These are phyloP conservation scores for Rhinocladiella mackenziei DNA, from an alignment of 2,329 filamentous ascomycete genomes.

Conservation along the genomic window DNA sequence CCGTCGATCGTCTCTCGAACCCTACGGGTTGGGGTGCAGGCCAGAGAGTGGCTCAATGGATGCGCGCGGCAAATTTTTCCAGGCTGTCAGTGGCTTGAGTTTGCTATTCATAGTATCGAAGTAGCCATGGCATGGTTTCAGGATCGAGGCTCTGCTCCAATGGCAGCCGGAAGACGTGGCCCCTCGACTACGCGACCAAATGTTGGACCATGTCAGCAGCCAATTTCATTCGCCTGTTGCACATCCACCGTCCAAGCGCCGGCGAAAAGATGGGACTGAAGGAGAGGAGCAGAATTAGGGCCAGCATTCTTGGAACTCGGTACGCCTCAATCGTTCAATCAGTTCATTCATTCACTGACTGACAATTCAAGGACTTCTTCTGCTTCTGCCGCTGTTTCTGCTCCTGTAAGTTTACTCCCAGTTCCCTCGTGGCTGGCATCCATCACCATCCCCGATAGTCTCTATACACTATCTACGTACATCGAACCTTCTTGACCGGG, in stretches of 20 bases:
- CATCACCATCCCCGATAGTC: background rate
- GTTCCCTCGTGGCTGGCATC: too few relatives aligned
- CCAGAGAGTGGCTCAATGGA: conserved; percentile 13
- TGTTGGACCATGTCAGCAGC: conserved; percentile 1
- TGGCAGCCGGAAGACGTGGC: conserved; percentile 6
- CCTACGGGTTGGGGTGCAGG: background rate
- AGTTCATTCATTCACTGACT: too few relatives aligned
- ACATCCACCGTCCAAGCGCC: background rate
- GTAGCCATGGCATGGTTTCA: conserved; percentile 17
- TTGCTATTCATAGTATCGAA: background rate
- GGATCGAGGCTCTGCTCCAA: conserved; percentile 15
- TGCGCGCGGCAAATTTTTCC: conserved; percentile 23
- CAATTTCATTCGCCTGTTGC: background rate
- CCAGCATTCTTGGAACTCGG: too few relatives aligned
- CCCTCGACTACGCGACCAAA: conserved; percentile 8
- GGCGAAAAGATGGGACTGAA: too few relatives aligned
- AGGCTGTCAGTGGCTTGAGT: background rate
- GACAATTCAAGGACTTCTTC: too few relatives aligned
- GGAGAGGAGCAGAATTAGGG: too few relatives aligned
- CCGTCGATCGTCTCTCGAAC: background rate
- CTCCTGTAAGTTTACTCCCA: too few relatives aligned
- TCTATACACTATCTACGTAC: background rate
- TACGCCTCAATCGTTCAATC: too few relatives aligned
- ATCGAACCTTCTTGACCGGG: too few relatives aligned
- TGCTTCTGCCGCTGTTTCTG: too few relatives aligned